Percentiles rank a stretch among this genome's conserved stretches.
Evolutionary conservation across 768 basidiomycete species (phyloP).

Genomic region (Boletales sp.): DNA sequence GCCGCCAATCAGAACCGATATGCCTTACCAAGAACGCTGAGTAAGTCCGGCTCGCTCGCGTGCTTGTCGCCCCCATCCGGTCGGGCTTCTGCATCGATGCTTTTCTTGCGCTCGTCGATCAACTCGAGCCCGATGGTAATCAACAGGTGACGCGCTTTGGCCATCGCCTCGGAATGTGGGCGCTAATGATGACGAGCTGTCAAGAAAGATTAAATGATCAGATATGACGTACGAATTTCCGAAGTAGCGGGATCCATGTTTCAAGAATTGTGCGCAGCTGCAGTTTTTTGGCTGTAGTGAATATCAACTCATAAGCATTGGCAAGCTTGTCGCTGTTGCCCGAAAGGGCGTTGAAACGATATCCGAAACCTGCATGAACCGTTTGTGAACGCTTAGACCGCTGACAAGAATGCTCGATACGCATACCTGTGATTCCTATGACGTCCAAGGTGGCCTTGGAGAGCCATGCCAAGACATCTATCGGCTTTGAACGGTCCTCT

Average conservation of each 20-base stretch:
- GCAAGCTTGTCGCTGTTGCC: slow-evolving; percentile 49
- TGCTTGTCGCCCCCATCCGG: not conserved
- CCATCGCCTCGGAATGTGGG: slow-evolving; percentile 42
- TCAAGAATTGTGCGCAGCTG: slow-evolving; percentile 51
- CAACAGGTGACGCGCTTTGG: slow-evolving; percentile 44
- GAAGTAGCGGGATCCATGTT: slow-evolving; percentile 54
- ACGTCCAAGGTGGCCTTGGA: slow-evolving; percentile 70
- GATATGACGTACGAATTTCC: slow-evolving; percentile 41
- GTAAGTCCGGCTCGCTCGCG: slow-evolving; percentile 34
- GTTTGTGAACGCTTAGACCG: not conserved
- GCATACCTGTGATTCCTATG: slow-evolving; percentile 65
- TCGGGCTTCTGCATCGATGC: slow-evolving; percentile 29
- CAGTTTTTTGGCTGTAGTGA: slow-evolving; percentile 50
- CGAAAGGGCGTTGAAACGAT: slow-evolving; percentile 51
- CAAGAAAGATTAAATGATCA: slow-evolving; percentile 1
- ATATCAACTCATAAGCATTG: slow-evolving; percentile 51
- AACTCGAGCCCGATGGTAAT: slow-evolving; percentile 51
- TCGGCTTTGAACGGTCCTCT: slow-evolving; percentile 19
- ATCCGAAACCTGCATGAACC: slow-evolving; percentile 46
- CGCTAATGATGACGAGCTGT: slow-evolving; percentile 33
- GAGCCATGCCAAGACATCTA: slow-evolving; percentile 65
- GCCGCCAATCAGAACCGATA: slow-evolving; percentile 1
- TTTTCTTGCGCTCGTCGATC: slow-evolving; percentile 46
- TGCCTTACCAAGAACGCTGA: slow-evolving; percentile 51
- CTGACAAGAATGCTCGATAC: too few relatives aligned